Percentiles rank a stretch among this genome's conserved stretches.
Evolutionary conservation across 1,139 yeast genomes (phyloP).

Genomic region (Saccharomyces hybrid): DNA sequence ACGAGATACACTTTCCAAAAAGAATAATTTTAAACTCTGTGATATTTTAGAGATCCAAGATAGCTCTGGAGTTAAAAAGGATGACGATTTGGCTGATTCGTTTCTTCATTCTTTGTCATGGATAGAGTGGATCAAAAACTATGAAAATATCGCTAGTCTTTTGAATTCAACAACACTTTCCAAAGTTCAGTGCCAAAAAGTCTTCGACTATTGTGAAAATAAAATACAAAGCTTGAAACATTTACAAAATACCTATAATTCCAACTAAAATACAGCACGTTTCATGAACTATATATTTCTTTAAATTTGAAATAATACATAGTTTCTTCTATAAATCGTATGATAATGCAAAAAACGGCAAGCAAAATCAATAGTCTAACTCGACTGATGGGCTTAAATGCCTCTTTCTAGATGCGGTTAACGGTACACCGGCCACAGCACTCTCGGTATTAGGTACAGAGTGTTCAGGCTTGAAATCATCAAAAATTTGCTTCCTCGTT

Average conservation of each 20-base stretch:
- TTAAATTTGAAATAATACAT: not conserved
- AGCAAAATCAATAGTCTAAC: slow-evolving; percentile 12
- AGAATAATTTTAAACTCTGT: slow-evolving; percentile 13
- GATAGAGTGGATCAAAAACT: slow-evolving; percentile 37
- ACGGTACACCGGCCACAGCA: slow-evolving; percentile 6
- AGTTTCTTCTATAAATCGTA: slow-evolving; percentile 4
- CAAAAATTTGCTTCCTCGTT: slow-evolving; percentile 19
- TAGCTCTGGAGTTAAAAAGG: slow-evolving; percentile 34
- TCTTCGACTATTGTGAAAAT: not conserved
- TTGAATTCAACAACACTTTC: not conserved
- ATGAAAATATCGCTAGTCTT: slow-evolving; percentile 5
- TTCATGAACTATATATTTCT: slow-evolving; percentile 1
- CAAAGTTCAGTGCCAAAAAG: not conserved
- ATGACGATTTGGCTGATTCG: slow-evolving; percentile 57
- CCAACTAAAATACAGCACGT: not conserved
- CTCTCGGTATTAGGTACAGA: slow-evolving; percentile 17
- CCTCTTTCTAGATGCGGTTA: slow-evolving; percentile 11
- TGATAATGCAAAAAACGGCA: too few relatives aligned
- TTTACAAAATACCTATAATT: not conserved
- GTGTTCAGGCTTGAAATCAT: slow-evolving; percentile 14
- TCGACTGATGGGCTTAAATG: slow-evolving; percentile 17
- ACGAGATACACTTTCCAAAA: slow-evolving; percentile 30
- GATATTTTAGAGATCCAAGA: slow-evolving; percentile 13
- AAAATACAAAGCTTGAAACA: not conserved
- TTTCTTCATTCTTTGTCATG: slow-evolving; percentile 51